phyloP scores from a whole-genome alignment of 768 basidiomycete species.

The Astraeus odoratus region DNA sequence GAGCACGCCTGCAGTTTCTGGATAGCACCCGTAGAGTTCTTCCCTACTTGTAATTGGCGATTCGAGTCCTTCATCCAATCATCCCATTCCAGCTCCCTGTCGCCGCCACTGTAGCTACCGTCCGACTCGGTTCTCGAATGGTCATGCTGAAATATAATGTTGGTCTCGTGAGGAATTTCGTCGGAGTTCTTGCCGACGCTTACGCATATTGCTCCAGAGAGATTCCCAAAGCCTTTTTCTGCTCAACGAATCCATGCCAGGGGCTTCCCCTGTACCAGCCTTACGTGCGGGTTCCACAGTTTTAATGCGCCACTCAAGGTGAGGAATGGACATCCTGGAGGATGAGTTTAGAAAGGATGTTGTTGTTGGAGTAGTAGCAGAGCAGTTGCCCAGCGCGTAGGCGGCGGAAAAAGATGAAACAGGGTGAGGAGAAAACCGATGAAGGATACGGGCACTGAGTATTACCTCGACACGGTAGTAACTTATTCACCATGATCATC shows the following conservation, averaged over 20 bases:
- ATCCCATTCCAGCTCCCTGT: slow-evolving; percentile 59
- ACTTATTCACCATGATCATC: slow-evolving; percentile 34
- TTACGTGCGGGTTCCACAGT: slow-evolving; percentile 45
- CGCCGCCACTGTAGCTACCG: slow-evolving; percentile 34
- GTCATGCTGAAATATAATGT: background rate
- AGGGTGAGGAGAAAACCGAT: slow-evolving; percentile 32
- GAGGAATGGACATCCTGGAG: slow-evolving; percentile 38
- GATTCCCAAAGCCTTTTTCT: slow-evolving; percentile 18
- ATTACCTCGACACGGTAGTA: background rate
- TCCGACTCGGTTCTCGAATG: slow-evolving; percentile 15
- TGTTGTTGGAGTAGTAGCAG: slow-evolving; percentile 8
- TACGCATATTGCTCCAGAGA: slow-evolving; percentile 15
- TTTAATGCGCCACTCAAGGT: slow-evolving; percentile 60
- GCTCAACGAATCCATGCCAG: slow-evolving; percentile 41
- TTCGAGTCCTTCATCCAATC: slow-evolving; percentile 58
- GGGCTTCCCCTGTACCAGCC: slow-evolving; percentile 53
- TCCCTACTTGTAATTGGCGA: slow-evolving; percentile 26
- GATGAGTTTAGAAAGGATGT: slow-evolving; percentile 23
- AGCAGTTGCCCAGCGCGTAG: slow-evolving; percentile 17
- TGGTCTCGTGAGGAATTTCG: slow-evolving; percentile 18
- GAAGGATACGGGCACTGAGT: slow-evolving; percentile 30
- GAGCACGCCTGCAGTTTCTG: background rate
- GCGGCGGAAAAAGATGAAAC: slow-evolving; percentile 37
- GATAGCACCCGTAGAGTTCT: background rate
- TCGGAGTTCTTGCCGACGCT: slow-evolving; percentile 17